These are phyloP conservation scores for Raddia guianensis DNA, from an alignment of 176 grass and related monocot species.

Conservation along the genomic window DNA sequence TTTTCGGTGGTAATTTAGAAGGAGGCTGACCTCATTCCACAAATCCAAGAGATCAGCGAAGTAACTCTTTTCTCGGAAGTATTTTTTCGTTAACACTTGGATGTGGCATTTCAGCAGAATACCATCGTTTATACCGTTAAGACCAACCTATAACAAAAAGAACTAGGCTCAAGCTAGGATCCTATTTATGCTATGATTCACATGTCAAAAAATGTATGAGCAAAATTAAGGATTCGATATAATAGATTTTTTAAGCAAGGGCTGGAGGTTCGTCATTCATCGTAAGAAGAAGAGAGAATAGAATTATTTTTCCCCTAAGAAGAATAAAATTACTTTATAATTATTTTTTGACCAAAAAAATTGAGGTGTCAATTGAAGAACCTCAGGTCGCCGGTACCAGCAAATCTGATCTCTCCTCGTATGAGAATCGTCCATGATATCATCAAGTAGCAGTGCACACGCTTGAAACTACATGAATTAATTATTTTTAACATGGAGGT, in stretches of 20 bases:
- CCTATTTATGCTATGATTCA: not conserved
- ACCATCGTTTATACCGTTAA: constrained; percentile 61
- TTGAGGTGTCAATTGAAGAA: not conserved
- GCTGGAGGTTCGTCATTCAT: no score
- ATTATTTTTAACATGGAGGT: not conserved
- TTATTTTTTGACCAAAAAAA: not conserved
- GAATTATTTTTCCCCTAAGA: no score
- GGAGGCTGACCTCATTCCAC: constrained; percentile 46
- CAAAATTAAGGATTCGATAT: no score
- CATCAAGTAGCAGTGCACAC: constrained; percentile 62
- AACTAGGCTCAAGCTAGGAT: not conserved
- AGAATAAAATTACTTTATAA: no score
- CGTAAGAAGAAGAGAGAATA: no score
- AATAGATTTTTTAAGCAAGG: no score
- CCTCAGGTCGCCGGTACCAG: constrained; percentile 58
- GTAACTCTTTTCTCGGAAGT: constrained; percentile 54
- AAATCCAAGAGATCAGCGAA: constrained; percentile 50
- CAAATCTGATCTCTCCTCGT: constrained; percentile 65
- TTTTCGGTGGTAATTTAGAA: not conserved
- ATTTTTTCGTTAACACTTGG: constrained; percentile 37
- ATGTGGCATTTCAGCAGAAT: constrained; percentile 59
- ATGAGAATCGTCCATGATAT: constrained; percentile 63
- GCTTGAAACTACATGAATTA: constrained; percentile 58
- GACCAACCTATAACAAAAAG: constrained; percentile 45
- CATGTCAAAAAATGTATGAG: not conserved